Evolutionary conservation across 2,329 filamentous ascomycete species (phyloP).

Genomic region (Penicillium sp.): DNA sequence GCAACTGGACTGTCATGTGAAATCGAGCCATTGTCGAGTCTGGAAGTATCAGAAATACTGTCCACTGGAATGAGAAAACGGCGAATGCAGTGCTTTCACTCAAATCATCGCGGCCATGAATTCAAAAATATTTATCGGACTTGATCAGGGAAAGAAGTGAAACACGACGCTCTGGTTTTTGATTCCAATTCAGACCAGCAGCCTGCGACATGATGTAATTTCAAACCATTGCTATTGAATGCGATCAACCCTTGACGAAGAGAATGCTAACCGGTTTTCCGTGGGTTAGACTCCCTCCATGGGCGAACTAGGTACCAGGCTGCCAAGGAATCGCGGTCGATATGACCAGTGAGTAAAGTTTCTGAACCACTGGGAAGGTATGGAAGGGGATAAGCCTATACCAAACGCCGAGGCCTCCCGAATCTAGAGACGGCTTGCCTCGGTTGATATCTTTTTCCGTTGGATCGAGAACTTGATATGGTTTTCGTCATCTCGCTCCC

Average conservation of each 20-base stretch:
- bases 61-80: too few relatives aligned
- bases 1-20: neutral
- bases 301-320: neutral
- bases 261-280: neutral
- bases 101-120: too few relatives aligned
- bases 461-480: neutral
- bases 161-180: too few relatives aligned
- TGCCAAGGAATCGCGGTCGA: neutral
- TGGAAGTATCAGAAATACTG: too few relatives aligned
- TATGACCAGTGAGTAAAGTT: neutral
- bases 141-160: too few relatives aligned
- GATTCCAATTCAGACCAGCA: too few relatives aligned
- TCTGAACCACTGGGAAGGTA: neutral
- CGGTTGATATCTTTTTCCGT: neutral
- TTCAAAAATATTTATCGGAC: too few relatives aligned
- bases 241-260: neutral
- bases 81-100: too few relatives aligned
- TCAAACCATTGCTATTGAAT: neutral
- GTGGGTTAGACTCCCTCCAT: neutral
- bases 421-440: neutral
- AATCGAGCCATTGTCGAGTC: neutral
- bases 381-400: neutral
- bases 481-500: neutral
- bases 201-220: neutral
- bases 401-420: neutral